Percentiles rank a stretch among this genome's conserved stretches.
Evolutionary conservation across 1,139 yeast species (phyloP).

Genomic region (Saccharomycopsis hybrid): DNA sequence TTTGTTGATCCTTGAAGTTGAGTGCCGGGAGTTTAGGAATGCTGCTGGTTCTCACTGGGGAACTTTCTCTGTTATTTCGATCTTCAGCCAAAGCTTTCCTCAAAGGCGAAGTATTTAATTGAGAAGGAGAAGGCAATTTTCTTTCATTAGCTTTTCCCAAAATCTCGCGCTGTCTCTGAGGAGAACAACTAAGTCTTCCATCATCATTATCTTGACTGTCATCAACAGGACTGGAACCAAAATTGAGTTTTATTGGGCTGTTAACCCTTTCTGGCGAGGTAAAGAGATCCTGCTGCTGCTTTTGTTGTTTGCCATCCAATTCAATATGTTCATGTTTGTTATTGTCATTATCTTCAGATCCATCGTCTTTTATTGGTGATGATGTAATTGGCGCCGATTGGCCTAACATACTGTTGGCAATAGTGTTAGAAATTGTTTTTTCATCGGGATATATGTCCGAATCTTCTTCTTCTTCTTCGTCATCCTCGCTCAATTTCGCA

Average conservation of each 20-base stretch:
- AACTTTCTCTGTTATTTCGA: not conserved
- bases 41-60: not conserved
- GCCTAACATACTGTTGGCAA: conserved; percentile 21
- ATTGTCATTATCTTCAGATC: not conserved
- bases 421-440: conserved; percentile 19
- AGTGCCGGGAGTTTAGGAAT: conserved; percentile 12
- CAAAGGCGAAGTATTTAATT: conserved; percentile 18
- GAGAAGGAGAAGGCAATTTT: conserved; percentile 13
- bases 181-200: not conserved
- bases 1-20: conserved; percentile 12
- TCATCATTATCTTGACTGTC: not conserved
- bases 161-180: conserved; percentile 1
- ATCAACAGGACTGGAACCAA: not conserved
- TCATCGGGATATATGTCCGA: conserved; percentile 19
- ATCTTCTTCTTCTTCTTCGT: conserved; percentile 14
- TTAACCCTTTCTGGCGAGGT: not conserved
- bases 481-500: not conserved
- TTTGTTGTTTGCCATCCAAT: not conserved
- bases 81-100: conserved; percentile 10
- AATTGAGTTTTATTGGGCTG: not conserved
- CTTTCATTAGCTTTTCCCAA: conserved; percentile 6
- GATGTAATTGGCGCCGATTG: conserved; percentile 18
- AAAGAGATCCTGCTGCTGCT: not conserved
- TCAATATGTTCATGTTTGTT: not conserved
- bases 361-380: conserved; percentile 17